Conservation (phyloP, 768 basidiomycete genomes). For the Psilocybe tampanensis region DNA sequence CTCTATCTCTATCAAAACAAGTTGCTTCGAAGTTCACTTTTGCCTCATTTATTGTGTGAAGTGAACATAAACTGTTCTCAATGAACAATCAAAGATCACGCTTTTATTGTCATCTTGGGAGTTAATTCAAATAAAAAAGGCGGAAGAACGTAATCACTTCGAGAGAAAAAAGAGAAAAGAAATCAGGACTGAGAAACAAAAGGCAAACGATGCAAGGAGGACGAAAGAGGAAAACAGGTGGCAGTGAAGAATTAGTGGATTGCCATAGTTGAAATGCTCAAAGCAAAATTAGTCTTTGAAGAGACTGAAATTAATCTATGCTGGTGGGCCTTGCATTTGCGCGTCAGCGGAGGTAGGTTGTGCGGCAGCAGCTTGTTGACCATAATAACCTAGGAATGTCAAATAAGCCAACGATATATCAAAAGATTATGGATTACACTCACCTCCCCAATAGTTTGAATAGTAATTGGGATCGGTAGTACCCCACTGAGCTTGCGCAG, state of each 20-base stretch:
- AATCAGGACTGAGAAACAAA: conserved; percentile 5
- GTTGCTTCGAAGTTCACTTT: no score
- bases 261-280: conserved; percentile 18
- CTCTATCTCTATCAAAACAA: no score
- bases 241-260: conserved; percentile 2
- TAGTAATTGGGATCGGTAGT: conserved; percentile 77
- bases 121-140: background rate
- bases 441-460: conserved; percentile 85
- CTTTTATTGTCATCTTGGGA: conserved; percentile 22
- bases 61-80: no score
- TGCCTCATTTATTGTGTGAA: no score
- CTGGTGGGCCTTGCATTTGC: conserved; percentile 54
- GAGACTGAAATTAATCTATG: conserved; percentile 28
- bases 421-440: conserved; percentile 24
- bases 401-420: conserved; percentile 13
- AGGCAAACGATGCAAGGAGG: conserved; percentile 5
- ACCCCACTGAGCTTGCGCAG: conserved; percentile 78
- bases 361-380: conserved; percentile 60
- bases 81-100: background rate
- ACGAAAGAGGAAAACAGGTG: conserved; percentile 21
- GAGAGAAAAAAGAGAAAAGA: conserved; percentile 4
- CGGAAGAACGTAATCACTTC: background rate
- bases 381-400: conserved; percentile 67
- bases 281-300: conserved; percentile 2
- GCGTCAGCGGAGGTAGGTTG: conserved; percentile 62